phyloP scores from a whole-genome alignment of 495 filamentous ascomycete species.

The Ascodesmis nigricans region DNA sequence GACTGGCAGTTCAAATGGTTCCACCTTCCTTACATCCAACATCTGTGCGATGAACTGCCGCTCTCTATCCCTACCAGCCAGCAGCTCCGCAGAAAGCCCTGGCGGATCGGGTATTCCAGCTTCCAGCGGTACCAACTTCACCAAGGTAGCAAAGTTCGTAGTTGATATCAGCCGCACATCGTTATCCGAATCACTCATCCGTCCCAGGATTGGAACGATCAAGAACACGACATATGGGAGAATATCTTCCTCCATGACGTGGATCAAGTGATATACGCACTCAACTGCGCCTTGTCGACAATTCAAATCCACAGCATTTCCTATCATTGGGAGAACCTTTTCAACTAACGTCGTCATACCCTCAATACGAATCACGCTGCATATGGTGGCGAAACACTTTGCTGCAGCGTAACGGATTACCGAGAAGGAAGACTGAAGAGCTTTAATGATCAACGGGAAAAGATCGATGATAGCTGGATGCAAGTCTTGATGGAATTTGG shows the following conservation, averaged over 20 bases:
- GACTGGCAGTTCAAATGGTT: slow-evolving; percentile 79
- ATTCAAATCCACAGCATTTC: slow-evolving; percentile 61
- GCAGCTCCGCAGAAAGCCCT: slow-evolving; percentile 65
- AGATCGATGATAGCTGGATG: slow-evolving; percentile 57
- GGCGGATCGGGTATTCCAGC: slow-evolving; percentile 94
- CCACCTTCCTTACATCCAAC: slow-evolving; percentile 85
- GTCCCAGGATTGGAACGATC: slow-evolving; percentile 87
- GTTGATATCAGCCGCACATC: slow-evolving; percentile 86
- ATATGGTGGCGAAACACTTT: slow-evolving; percentile 91
- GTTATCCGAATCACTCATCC: slow-evolving; percentile 98
- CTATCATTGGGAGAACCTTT: slow-evolving; percentile 74
- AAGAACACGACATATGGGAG: slow-evolving; percentile 97
- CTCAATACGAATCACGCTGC: slow-evolving; percentile 81
- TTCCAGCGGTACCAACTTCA: slow-evolving; percentile 96
- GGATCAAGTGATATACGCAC: slow-evolving; percentile 77
- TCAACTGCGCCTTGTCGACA: slow-evolving; percentile 85
- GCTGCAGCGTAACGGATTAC: slow-evolving; percentile 91
- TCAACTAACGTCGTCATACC: slow-evolving; percentile 93
- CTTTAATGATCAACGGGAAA: slow-evolving; percentile 70
- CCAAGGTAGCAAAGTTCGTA: slow-evolving; percentile 87
- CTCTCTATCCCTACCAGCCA: slow-evolving; percentile 77
- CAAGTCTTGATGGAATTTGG: slow-evolving; percentile 52
- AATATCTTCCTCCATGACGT: slow-evolving; percentile 93
- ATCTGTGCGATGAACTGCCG: slow-evolving; percentile 93
- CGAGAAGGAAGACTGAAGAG: slow-evolving; percentile 62